Percentiles rank a stretch among this genome's conserved stretches.
phyloP scores from a whole-genome alignment of 345 rosid genomes.

The Hibiscus trionum region DNA sequence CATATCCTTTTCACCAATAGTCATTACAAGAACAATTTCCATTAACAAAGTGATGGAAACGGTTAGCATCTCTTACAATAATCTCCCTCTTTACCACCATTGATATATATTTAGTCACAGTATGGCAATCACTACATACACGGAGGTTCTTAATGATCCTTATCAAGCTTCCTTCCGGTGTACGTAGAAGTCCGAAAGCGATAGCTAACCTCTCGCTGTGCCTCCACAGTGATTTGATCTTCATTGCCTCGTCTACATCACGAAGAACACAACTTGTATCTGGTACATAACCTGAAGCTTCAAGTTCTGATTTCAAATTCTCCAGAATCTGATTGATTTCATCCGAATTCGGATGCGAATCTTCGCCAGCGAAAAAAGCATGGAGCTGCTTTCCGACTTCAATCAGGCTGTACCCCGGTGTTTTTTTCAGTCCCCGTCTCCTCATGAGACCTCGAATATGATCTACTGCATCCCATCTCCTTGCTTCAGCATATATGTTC shows the following conservation, averaged over 20 bases:
- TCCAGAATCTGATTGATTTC: constrained; percentile 19
- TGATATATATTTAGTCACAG: constrained; percentile 25
- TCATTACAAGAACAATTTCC: constrained; percentile 34
- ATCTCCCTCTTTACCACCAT: constrained; percentile 26
- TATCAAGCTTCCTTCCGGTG: constrained; percentile 27
- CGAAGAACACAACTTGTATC: constrained; percentile 34
- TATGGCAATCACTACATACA: constrained; percentile 30
- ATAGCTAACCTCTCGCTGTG: constrained; percentile 37
- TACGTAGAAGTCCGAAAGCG: constrained; percentile 28
- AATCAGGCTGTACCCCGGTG: constrained; percentile 26
- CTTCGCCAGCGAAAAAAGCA: constrained; percentile 26
- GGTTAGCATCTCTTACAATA: constrained; percentile 30
- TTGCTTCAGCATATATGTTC: constrained; percentile 26
- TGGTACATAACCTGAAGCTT: constrained; percentile 18
- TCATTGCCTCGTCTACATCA: constrained; percentile 24
- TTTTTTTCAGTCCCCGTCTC: constrained; percentile 22
- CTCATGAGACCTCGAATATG: constrained; percentile 27
- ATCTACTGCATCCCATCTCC: constrained; percentile 29
- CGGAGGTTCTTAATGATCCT: constrained; percentile 30
- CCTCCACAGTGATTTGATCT: constrained; percentile 24
- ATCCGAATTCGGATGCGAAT: constrained; percentile 19
- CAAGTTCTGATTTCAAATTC: constrained; percentile 21
- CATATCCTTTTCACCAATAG: constrained; percentile 20
- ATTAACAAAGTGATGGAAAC: constrained; percentile 28
- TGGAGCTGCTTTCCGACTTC: constrained; percentile 26